Base-by-base conservation (phyloP, 129 eudicot species). In the Artemisia argyi region DNA sequence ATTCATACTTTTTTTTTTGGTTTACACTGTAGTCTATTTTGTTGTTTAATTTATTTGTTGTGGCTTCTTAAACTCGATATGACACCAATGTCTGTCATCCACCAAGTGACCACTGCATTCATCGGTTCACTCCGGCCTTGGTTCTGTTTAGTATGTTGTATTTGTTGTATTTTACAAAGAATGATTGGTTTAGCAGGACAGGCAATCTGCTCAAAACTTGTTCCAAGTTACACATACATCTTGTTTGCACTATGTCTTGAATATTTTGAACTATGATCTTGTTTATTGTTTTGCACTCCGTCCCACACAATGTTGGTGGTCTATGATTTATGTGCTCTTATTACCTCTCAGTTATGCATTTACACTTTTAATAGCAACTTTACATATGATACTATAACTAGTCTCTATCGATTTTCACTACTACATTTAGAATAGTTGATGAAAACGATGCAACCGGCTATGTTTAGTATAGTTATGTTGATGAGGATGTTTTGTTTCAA, bases 221-320 rank as follows among this genome's bases (percentile, higher is more conserved):
- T 73, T 49, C 63, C 52, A 61, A 50, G 77, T 73, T 54, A 28
- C 57, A 55, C 63, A 70, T 70, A 24, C 65, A 56, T 70, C 65
- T 54, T 56, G 2, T 70, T 55, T 61, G 44, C 35, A 3, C 65
- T 24, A 59, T 32, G 13, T 20, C 22, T 20, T 20, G 65, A 19
- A 58, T 58, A 15, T 10, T 52, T 52, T n/a, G 19, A 53, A 53
- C 24, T 5, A 24, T 20, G 26, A 7, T 59, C 42, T 12, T 22
- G 8, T 24, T 12, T 20, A 22, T 59, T 59, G 65, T 59, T 19
- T 11, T 22, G 65, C 28, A 28, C 8, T 50, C 11, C 26, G 39
- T 49, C 3, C 8, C 17, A 16, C 51, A 35, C 66, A 35, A 15
- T 13, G n/a, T 63, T 2, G 50, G 15, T 18, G 48, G 35, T 16